These are phyloP conservation scores for Heterobasidion parviporum DNA, from an alignment of 1,284 basidiomycete species.

Conservation along the genomic window DNA sequence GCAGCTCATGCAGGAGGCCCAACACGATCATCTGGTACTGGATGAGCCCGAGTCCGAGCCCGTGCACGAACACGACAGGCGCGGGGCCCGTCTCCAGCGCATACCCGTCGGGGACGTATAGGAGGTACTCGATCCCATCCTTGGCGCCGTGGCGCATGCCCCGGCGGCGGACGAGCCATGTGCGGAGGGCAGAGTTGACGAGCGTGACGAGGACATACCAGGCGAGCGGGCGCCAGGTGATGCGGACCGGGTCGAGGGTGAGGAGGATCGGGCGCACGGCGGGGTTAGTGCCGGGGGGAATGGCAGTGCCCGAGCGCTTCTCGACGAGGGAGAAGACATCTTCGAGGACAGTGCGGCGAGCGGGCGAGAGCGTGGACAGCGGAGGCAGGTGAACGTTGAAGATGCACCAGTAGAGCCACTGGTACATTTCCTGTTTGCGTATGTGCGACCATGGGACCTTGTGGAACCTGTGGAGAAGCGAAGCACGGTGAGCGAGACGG, in stretches of 20 bases:
- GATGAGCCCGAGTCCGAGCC: constrained; percentile 74
- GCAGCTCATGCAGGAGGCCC: constrained; percentile 42
- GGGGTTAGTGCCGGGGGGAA: constrained; percentile 58
- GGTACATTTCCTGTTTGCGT: constrained; percentile 52
- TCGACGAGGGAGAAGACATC: constrained; percentile 59
- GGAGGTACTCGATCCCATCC: constrained; percentile 67
- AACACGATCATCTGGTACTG: constrained; percentile 52
- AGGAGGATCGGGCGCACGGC: constrained; percentile 56
- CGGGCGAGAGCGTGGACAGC: constrained; percentile 34
- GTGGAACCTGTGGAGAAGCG: constrained; percentile 46
- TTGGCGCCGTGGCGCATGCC: constrained; percentile 39
- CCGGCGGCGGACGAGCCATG: constrained; percentile 37
- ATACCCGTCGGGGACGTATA: constrained; percentile 66
- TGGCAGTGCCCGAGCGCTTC: constrained; percentile 59
- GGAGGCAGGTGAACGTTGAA: constrained; percentile 61
- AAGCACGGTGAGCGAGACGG: neutral
- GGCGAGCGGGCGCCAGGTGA: constrained; percentile 62
- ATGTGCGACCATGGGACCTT: constrained; percentile 71
- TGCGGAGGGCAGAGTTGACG: constrained; percentile 43
- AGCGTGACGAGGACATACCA: constrained; percentile 60
- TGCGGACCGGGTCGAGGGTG: constrained; percentile 72
- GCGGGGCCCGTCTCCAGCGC: constrained; percentile 41
- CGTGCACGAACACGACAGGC: constrained; percentile 82
- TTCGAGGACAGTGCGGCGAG: constrained; percentile 43
- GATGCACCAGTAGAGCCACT: constrained; percentile 84